Base-by-base conservation (phyloP, 257 asterid species). In the Paraleonurus japonicus region DNA sequence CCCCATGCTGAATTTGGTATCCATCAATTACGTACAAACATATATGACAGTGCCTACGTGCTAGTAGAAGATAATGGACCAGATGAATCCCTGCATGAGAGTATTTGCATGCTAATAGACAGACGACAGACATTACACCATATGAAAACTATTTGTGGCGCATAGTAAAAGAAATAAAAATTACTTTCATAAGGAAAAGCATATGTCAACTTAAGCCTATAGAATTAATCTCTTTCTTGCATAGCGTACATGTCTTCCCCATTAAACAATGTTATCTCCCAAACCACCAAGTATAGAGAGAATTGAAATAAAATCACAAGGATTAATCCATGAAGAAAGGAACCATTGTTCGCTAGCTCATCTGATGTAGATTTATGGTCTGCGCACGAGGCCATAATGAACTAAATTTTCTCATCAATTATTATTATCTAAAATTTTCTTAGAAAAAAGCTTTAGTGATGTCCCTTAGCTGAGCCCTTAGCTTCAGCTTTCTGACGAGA, bases 401-500 rank as follows among this genome's bases (percentile, higher is more conserved):
- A 63, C 58, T 61, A 39, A n/a, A 33, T 59, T 75, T 66, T 69
- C 75, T 61, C 81, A 71, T 55, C 30, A 37, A 84, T 85, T 88
- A 83, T 88, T 85, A 65, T 73, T 78, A 60, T 81, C 65, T 4
- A 59, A 69, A 15, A 33, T 0, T 43, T 43, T 6, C 4, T 43
- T 0, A 45, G 23, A 7, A 51, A 78, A 69, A 2, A 13, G 11
- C 37, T 50, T 81, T 77, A 90, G 76, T 90, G 97, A 69, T 86
- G 96, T 23, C 66, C 87, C 73, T 81, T 81, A 33, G 92, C 93
- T 78, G 85, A 92, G 57, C 66, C 87, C 73, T 81, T 81, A 33
- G 92, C 95, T 78, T 83, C 93, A 60, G 86, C 87, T 70, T 88
- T 87, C 90, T 84, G 79, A 12, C 81, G 92, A 53, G 93, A 87